Base-by-base conservation (phyloP, 768 basidiomycete genomes). In the Nidularia pulvinata region DNA sequence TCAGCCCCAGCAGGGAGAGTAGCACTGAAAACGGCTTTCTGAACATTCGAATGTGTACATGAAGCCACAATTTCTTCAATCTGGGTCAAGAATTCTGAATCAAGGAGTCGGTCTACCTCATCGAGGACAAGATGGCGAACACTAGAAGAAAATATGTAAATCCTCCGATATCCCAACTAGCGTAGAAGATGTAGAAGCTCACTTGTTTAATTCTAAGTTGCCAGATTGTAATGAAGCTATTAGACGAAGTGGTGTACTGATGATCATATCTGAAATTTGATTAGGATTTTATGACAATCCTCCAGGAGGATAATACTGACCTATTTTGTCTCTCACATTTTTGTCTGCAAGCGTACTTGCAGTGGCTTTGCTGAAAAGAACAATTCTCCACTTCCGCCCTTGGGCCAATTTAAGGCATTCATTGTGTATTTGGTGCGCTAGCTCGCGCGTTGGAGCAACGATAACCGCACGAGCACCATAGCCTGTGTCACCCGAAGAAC, bases 341-440 rank as follows among this genome's bases (percentile, higher is more conserved):
- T 86, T 91, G 58, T 88, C 84, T n/a, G 83, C 75, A 50, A 96
- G 70, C 1, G 91, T 90, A 55, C 77, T 86, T 4, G 94, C 93
- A 1, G 93, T 93, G 5, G 95, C 92, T 68, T 96, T 98, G 66
- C 85, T 93, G 65, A 93, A 91, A 34, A 95, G 71, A 5, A 93
- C 74, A 33, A 88, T 79, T 52, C 86, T 79, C 95, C 93, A 94
- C 64, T 88, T 93, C 47, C 88, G 77, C 6, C 91, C 92, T 59
- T 86, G 81, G 11, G 85, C 89, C 13, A 93, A 74, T 66, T 91
- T 94, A 48, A 89, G 68, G 59, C 88, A 91, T 65, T 98, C 97
- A 55, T 95, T 93, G 57, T 92, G 79, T 51, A 98, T 98, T 63
- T 99, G 97, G 61, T 93, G 87, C 0, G 95, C 94, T n/a, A 99